Base-by-base conservation (phyloP, 2,329 filamentous ascomycete species). In the Penicillium sp. region DNA sequence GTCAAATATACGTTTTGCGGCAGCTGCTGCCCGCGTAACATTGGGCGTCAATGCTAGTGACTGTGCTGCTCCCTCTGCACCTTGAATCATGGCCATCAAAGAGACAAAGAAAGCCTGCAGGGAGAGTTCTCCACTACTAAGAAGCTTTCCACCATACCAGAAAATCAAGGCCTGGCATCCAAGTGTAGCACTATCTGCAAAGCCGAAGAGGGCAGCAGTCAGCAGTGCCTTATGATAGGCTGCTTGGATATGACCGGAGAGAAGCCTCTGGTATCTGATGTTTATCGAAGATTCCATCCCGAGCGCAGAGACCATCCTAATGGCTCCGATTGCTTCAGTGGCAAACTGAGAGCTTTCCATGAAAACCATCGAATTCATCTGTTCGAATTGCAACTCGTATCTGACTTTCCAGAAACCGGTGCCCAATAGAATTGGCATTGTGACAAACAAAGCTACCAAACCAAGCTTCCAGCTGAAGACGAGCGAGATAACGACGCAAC, bases 381-480 rank as follows among this genome's bases (percentile, higher is more conserved):
- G 79, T 60, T 88, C 86, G 58, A 90, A 89, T 59, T 85, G 75
- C 64, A 84, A 77, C 62, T 88, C 86, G 60, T 90, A 89, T 57
- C 85, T 76, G 45, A 84, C 71, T 12, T 82, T 75, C 60, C 78
- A 69, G 59, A 77, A 83, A 2, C 77, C 77, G 11, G 79, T 77
- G 3, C 69, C 61, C 7, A 83, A 70, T 3, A 82, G 76, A 7
- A 79, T 68, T 1, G 82, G 82, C 54, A 83, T 67, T 0, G 77
- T 74, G 1, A 88, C 83, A 62, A 84, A 87, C 8, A 85, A 74
- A 0, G 83, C 80, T 0, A 92, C 85, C 0, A 91, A 73, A 0
- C 86, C 83, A 8, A 93, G 77, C 68, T 91, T 92, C 89, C 89
- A 92, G 1, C 87, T 86, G 66, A 87, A 90, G 3, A 80, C 76